Conservation (phyloP, 1,284 basidiomycete genomes). For the Vanrija humicola region DNA sequence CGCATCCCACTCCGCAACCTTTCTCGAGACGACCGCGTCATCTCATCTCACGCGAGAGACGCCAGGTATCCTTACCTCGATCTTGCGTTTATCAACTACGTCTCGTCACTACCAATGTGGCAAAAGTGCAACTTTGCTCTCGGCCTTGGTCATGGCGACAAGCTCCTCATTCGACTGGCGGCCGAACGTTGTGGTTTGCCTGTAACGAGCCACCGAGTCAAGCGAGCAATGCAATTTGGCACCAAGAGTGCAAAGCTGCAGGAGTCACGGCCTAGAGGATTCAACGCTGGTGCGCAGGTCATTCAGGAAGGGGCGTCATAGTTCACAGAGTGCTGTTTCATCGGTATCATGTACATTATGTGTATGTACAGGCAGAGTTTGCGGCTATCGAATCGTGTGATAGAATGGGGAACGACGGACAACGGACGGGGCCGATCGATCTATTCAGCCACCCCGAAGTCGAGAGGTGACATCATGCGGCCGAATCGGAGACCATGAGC, state of each 20-base stretch:
- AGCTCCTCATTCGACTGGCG: slow-evolving; percentile 71
- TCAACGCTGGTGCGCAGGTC: background rate
- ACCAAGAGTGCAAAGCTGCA: slow-evolving; percentile 80
- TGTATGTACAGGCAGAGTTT: background rate
- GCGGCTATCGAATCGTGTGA: slow-evolving; percentile 2
- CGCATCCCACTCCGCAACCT: slow-evolving; percentile 86
- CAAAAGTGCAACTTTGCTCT: slow-evolving; percentile 66
- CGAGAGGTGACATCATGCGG: too few species aligned
- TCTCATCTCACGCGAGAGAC: slow-evolving; percentile 84
- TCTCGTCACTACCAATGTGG: slow-evolving; percentile 71
- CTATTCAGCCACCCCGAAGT: too few species aligned
- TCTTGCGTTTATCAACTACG: slow-evolving; percentile 66
- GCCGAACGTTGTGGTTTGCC: slow-evolving; percentile 64
- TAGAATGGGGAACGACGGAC: background rate
- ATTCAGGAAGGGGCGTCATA: background rate
- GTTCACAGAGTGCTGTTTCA: too few species aligned
- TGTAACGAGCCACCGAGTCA: slow-evolving; percentile 68
- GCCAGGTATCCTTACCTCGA: slow-evolving; percentile 86
- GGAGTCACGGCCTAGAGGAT: slow-evolving; percentile 13
- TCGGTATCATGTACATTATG: slow-evolving; percentile 18
- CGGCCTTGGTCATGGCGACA: slow-evolving; percentile 69
- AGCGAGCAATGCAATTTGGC: slow-evolving; percentile 97
- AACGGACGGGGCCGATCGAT: too few species aligned
- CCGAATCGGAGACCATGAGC: too few species aligned
- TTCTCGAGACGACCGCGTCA: slow-evolving; percentile 87